Percentiles rank a stretch among this genome's conserved stretches.
These are phyloP conservation scores for Hordeum pubiflorum DNA, from an alignment of 202 grass and related monocot genomes.

Conservation along the genomic window DNA sequence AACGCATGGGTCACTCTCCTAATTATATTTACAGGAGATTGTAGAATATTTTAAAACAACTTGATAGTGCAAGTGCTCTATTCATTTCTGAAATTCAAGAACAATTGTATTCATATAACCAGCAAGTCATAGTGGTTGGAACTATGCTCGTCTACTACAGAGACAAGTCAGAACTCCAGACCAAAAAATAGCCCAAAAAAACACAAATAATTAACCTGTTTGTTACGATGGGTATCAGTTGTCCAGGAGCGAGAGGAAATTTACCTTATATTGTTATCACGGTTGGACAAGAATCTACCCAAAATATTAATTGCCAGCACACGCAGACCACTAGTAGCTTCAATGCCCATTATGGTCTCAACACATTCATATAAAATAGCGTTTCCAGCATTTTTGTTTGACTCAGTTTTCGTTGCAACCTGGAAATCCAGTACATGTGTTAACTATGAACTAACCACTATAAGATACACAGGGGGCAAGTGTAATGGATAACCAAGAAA, in stretches of 20 bases:
- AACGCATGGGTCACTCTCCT: not conserved
- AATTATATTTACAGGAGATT: not conserved
- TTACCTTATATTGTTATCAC: constrained; percentile 99
- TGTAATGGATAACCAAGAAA: not conserved
- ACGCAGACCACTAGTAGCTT: constrained; percentile 87
- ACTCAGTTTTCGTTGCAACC: constrained; percentile 95
- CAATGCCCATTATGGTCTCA: constrained; percentile 96
- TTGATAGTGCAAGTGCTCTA: not conserved
- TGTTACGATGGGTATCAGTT: not conserved
- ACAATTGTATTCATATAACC: not conserved
- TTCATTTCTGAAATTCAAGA: constrained; percentile 19
- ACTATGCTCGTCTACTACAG: not conserved
- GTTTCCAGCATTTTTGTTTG: constrained; percentile 98
- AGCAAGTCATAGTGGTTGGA: not conserved
- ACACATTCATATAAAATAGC: constrained; percentile 99
- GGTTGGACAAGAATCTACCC: constrained; percentile 97
- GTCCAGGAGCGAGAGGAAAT: constrained; percentile 24
- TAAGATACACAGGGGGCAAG: constrained; percentile 8
- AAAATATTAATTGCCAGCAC: constrained; percentile 97
- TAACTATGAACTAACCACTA: not conserved
- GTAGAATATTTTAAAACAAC: constrained; percentile 1
- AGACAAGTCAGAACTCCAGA: not conserved
- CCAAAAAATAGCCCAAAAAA: not conserved
- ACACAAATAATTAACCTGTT: not conserved
- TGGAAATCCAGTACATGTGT: constrained; percentile 34